Evolutionary conservation across 2,329 filamentous ascomycete species (phyloP), one percentile per base, ranked within the genome.

Genomic region (Ascochyta lentis): DNA sequence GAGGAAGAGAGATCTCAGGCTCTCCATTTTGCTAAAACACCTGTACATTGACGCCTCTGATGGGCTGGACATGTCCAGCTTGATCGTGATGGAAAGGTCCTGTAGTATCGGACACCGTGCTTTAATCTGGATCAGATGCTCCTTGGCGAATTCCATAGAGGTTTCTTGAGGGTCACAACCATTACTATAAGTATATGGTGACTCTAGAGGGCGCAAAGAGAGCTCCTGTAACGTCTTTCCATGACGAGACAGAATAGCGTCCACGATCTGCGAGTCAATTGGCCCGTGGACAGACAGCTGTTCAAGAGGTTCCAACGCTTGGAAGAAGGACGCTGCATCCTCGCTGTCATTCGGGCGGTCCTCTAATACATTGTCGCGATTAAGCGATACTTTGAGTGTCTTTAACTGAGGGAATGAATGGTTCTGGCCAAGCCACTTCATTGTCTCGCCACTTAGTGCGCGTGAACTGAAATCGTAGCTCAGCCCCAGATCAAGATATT

Each of bases 61-160:
- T 27, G 58, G 47, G 49, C 56, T 56, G 15, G 60, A 66, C 45
- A 54, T 56, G 34, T 61, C 49, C 35, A 61, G 61, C 55, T 53
- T 64, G 39, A 66, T 42, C 54, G 55, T 45, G 34, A 66, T 59
- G 10, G 53, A 38, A 40, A 66, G 60, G 23, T 64, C 50, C 46
- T 61, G 52, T 42, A 64, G 48, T 47, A 39, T 26, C 9, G 50
- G 61, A 41, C 58, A 64, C 26, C 51, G 41, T 40, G 41, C 22
- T 49, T 60, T 39, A 43, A 66, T 61, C 22, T 63, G 49, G 15
- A 56, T 13, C 41, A 64, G 10, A 27, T 37, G 50, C 35, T 61
- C 56, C 47, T 56, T 49, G 23, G 61, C 51, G 37, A 66, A 59
- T 33, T 60, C 45, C 35, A 66, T 56, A 31, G 60, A 56, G n/a